Conservation (phyloP, 108 stramenopile species). For the Nitzschia palea region DNA sequence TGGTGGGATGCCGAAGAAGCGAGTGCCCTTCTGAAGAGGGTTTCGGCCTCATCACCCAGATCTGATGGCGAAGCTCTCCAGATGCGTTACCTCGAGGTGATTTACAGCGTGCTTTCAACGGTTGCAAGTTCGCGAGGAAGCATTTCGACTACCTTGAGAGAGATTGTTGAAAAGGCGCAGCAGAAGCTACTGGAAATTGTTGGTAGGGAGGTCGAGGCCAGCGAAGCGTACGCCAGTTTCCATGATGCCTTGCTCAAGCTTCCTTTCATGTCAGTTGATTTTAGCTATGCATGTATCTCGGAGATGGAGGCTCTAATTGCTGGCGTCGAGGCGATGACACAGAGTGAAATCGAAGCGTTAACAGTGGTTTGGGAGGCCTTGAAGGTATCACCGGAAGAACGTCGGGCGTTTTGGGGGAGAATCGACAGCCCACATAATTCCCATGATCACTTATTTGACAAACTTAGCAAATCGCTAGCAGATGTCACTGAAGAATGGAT, state of each 20-base stretch:
- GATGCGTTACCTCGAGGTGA: background rate
- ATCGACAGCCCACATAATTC: conserved; percentile 25
- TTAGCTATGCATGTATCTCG: conserved; percentile 68
- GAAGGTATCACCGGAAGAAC: conserved; percentile 46
- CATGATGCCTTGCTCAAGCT: conserved; percentile 75
- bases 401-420: conserved; percentile 70
- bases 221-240: conserved; percentile 69
- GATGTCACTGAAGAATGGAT: conserved; percentile 70
- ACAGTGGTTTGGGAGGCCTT: conserved; percentile 88
- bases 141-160: conserved; percentile 46
- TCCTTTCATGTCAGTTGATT: conserved; percentile 73
- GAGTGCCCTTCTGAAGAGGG: background rate
- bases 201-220: conserved; percentile 65
- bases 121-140: conserved; percentile 45
- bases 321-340: conserved; percentile 74
- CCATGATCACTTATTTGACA: conserved; percentile 40
- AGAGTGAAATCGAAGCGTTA: conserved; percentile 83
- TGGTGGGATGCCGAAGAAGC: conserved; percentile 5
- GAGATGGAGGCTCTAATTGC: conserved; percentile 70
- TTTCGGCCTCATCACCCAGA: background rate
- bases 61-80: background rate
- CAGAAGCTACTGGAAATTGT: conserved; percentile 66
- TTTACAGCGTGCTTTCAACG: conserved; percentile 24
- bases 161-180: conserved; percentile 66
- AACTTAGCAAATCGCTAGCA: conserved; percentile 2